Percentiles rank a stretch among this genome's conserved stretches.
These are phyloP conservation scores for Senecio squalidus DNA, from an alignment of 140 eudicot genomes.

Conservation along the genomic window DNA sequence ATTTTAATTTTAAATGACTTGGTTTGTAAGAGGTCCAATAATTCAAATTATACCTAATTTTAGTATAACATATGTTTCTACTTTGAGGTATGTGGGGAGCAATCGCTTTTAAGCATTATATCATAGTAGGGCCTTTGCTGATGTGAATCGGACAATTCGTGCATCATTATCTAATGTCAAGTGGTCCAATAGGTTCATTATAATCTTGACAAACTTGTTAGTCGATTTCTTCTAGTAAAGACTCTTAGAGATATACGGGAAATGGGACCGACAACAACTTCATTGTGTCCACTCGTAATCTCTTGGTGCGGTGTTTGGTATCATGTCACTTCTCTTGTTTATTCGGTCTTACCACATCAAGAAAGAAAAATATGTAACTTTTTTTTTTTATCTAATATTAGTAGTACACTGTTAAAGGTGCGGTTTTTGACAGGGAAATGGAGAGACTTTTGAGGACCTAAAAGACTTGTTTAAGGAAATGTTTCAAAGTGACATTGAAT, in stretches of 20 bases:
- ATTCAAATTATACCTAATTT: neutral
- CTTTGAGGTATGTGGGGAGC: conserved; percentile 6
- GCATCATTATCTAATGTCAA: neutral
- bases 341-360: neutral
- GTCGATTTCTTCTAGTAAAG: conserved; percentile 12
- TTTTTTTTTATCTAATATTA: neutral
- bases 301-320: conserved; percentile 13
- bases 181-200: conserved; percentile 4
- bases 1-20: no score
- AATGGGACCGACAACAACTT: conserved; percentile 18
- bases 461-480: conserved; percentile 64
- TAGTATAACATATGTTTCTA: neutral
- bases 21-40: neutral
- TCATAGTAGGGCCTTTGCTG: conserved; percentile 11
- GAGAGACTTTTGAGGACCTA: conserved; percentile 62
- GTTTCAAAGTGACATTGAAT: conserved; percentile 48
- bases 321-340: conserved; percentile 1
- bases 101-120: conserved; percentile 10
- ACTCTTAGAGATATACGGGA: neutral
- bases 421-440: conserved; percentile 45
- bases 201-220: conserved; percentile 1
- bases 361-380: neutral
- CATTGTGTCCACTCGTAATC: neutral
- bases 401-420: neutral
- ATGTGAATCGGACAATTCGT: neutral